Evolutionary conservation across 2,329 filamentous ascomycete genomes (phyloP).

Genomic region (Colletotrichum graminicola): DNA sequence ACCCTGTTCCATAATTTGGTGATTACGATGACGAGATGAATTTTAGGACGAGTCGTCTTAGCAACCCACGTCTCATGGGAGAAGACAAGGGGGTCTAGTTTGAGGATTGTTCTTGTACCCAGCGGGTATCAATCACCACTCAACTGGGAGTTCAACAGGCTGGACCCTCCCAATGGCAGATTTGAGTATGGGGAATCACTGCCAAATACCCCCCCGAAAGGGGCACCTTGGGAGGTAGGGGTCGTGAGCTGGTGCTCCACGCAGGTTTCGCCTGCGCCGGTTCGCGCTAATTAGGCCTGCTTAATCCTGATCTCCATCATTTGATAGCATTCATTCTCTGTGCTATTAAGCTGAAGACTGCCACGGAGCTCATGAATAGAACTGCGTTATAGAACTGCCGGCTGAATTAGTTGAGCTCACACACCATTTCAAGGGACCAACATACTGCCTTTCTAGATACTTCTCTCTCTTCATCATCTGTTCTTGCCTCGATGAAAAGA

Average conservation of each 20-base stretch:
- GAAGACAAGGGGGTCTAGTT: not conserved
- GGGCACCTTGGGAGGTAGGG: not conserved
- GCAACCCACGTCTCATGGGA: not conserved
- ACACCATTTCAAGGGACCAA: slow-evolving; percentile 39
- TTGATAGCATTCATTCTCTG: slow-evolving; percentile 79
- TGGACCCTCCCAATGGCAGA: not conserved
- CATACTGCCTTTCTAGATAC: slow-evolving; percentile 93
- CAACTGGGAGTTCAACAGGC: too few relatives aligned
- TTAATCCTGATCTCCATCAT: slow-evolving; percentile 12
- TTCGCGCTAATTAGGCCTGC: not conserved
- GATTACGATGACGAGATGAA: too few relatives aligned
- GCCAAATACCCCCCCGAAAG: not conserved
- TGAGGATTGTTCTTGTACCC: not conserved
- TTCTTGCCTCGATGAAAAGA: slow-evolving; percentile 93
- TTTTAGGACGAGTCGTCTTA: not conserved
- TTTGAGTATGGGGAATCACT: not conserved
- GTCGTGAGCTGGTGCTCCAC: not conserved
- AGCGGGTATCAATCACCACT: not conserved
- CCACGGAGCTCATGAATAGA: slow-evolving; percentile 95
- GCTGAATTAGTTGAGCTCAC: not conserved
- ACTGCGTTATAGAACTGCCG: slow-evolving; percentile 97
- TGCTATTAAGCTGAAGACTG: slow-evolving; percentile 91
- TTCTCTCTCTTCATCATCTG: slow-evolving; percentile 92
- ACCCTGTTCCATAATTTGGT: not conserved
- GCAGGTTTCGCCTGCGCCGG: not conserved